Conservation (phyloP, 768 basidiomycete genomes). For the Termitomyces sp. region DNA sequence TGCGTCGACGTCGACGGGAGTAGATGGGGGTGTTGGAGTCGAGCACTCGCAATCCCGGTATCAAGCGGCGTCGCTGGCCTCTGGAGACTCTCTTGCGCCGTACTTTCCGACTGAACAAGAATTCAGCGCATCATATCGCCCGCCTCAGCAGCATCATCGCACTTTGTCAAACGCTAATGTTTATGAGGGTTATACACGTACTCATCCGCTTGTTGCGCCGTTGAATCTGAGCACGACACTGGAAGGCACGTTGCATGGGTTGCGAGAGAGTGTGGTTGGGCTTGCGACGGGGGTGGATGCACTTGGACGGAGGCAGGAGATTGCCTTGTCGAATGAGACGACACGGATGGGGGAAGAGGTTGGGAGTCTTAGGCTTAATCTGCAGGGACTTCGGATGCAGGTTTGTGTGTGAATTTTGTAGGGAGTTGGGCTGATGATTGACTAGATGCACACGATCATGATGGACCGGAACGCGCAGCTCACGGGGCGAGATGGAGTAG, state of each 20-base stretch:
- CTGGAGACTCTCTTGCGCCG: slow-evolving; percentile 13
- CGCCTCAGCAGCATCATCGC: slow-evolving; percentile 2
- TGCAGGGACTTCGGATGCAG: slow-evolving; percentile 81
- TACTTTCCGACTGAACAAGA: slow-evolving; percentile 19
- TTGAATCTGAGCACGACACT: slow-evolving; percentile 59
- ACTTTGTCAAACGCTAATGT: slow-evolving; percentile 1
- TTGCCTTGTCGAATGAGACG: slow-evolving; percentile 67
- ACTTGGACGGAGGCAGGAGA: slow-evolving; percentile 58
- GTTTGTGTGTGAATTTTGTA: slow-evolving; percentile 32
- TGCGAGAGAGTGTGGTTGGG: slow-evolving; percentile 58
- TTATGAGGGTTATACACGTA: slow-evolving; percentile 4
- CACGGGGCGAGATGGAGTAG: slow-evolving; percentile 36
- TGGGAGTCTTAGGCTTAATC: slow-evolving; percentile 58
- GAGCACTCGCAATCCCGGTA: slow-evolving; percentile 2
- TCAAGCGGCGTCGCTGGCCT: background rate
- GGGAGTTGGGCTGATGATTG: background rate
- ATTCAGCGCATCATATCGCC: background rate
- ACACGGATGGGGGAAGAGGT: slow-evolving; percentile 73
- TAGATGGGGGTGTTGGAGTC: background rate
- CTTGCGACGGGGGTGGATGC: slow-evolving; percentile 61
- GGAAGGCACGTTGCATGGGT: slow-evolving; percentile 54
- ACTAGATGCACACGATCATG: slow-evolving; percentile 66
- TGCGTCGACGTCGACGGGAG: slow-evolving; percentile 23
- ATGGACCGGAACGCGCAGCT: slow-evolving; percentile 68
- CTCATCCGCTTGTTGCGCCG: slow-evolving; percentile 44